These are phyloP conservation scores for Chrysanthemum seticuspe DNA, from an alignment of 129 eudicot species.

Conservation along the genomic window DNA sequence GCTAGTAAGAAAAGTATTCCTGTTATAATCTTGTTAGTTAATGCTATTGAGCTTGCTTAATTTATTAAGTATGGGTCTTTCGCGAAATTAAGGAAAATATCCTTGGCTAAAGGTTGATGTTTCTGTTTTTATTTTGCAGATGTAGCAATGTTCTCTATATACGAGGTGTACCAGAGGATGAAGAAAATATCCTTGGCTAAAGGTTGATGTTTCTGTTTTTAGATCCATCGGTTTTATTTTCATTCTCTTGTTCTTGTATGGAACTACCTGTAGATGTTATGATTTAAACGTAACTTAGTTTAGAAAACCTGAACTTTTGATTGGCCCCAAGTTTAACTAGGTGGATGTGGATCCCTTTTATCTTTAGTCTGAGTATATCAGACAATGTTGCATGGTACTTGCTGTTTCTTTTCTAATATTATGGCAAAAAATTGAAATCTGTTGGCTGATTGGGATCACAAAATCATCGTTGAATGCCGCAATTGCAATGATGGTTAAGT, in stretches of 20 bases:
- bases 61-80: background rate
- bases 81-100: background rate
- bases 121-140: slow-evolving; percentile 39
- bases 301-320: slow-evolving; percentile 14
- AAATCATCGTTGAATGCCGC: too few species aligned
- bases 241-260: slow-evolving; percentile 23
- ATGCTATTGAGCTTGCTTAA: too few species aligned
- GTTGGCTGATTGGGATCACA: background rate
- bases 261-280: slow-evolving; percentile 30
- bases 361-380: slow-evolving; percentile 6
- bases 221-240: slow-evolving; percentile 19
- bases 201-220: background rate
- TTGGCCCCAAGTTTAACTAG: background rate
- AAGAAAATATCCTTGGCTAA: slow-evolving; percentile 31
- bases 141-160: slow-evolving; percentile 87
- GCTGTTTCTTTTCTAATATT: background rate
- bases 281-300: background rate
- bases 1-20: too few species aligned
- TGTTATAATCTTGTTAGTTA: too few species aligned
- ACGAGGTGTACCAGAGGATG: slow-evolving; percentile 98
- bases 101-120: slow-evolving; percentile 5
- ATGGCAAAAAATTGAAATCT: background rate
- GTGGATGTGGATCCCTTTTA: slow-evolving; percentile 10
- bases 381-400: slow-evolving; percentile 19
- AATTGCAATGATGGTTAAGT: too few species aligned